Conservation (phyloP, 2,329 filamentous ascomycete species). For the Calonectria pseudoreteaudii region DNA sequence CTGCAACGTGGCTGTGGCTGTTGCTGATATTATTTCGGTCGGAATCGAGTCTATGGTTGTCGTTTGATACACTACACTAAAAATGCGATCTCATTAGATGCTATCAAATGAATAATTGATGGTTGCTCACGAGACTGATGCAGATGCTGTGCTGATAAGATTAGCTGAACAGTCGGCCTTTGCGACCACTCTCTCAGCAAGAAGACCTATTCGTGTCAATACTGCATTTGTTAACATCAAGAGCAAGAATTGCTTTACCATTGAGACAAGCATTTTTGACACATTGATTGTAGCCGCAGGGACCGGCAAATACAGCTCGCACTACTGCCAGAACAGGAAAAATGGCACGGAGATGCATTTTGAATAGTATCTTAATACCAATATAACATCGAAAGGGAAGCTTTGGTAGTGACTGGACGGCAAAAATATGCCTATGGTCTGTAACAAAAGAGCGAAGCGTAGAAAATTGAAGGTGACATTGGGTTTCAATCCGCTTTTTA, state of each 20-base stretch:
- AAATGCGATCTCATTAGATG: too few species aligned
- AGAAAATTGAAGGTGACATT: neutral
- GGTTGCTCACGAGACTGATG: neutral
- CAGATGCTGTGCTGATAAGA: neutral
- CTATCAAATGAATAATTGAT: too few species aligned
- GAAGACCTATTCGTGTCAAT: neutral
- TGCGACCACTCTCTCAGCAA: neutral
- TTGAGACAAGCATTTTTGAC: neutral
- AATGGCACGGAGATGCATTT: neutral
- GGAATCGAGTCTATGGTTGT: neutral
- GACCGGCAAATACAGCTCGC: neutral
- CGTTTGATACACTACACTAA: neutral
- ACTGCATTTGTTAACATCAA: neutral
- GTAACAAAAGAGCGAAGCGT: neutral
- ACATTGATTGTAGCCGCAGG: neutral
- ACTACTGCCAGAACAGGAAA: neutral
- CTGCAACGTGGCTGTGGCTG: neutral
- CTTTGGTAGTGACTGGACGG: neutral
- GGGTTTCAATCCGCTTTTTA: neutral
- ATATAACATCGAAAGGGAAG: neutral
- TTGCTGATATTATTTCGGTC: neutral
- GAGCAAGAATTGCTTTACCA: neutral
- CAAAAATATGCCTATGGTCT: neutral
- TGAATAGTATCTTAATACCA: neutral
- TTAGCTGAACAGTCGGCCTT: neutral